Conservation (phyloP, 805 yeast genomes). For the Cyberlindnera japonica region DNA sequence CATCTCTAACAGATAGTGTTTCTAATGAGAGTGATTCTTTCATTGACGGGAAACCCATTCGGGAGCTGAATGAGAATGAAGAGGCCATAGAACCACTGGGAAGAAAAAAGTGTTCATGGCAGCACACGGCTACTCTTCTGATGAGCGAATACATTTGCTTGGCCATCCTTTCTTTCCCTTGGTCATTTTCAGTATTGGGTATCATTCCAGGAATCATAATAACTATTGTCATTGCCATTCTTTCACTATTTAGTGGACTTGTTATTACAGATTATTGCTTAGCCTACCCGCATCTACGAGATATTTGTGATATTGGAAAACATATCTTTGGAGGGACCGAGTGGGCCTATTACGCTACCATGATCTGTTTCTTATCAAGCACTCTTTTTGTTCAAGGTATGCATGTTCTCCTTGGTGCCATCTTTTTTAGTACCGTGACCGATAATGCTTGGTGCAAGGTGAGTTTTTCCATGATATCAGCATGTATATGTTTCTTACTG, state of each 20-base stretch:
- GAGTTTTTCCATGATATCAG: conserved; percentile 46
- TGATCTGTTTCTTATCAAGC: conserved; percentile 47
- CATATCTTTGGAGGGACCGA: conserved; percentile 45
- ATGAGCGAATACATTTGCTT: conserved; percentile 56
- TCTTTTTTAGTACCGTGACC: conserved; percentile 50
- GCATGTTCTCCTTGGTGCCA: conserved; percentile 55
- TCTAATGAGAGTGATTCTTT: no score
- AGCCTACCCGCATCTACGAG: conserved; percentile 45
- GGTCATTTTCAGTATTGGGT: conserved; percentile 58
- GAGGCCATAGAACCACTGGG: no score
- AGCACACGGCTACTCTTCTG: conserved; percentile 50
- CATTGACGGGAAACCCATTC: no score
- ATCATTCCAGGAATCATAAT: conserved; percentile 52
- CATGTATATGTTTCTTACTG: conserved; percentile 44
- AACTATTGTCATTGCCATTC: conserved; percentile 45
- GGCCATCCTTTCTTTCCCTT: conserved; percentile 59
- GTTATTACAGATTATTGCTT: conserved; percentile 50
- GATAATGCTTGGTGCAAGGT: conserved; percentile 48
- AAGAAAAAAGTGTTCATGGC: conserved; percentile 64
- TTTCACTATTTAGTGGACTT: conserved; percentile 50
- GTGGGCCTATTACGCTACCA: conserved; percentile 54
- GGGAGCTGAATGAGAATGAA: no score
- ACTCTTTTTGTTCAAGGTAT: conserved; percentile 54
- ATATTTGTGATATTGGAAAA: conserved; percentile 56
- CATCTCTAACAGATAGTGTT: no score